Evolutionary conservation across 2,329 filamentous ascomycete genomes (phyloP).

Genomic region (Diaporthe citri): DNA sequence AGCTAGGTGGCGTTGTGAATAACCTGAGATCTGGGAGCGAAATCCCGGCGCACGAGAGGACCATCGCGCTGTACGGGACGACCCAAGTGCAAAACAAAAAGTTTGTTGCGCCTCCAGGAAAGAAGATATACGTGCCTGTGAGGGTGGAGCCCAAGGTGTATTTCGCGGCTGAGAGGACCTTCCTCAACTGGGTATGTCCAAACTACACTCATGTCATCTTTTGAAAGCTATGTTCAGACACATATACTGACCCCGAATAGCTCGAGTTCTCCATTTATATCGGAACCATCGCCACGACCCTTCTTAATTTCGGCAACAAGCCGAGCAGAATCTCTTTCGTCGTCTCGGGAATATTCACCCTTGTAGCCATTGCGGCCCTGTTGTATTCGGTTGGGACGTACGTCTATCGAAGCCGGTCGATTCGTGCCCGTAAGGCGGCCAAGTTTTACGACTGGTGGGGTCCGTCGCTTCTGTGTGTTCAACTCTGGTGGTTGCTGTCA

Average conservation of each 20-base stretch:
- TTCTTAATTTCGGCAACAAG: constrained; percentile 82
- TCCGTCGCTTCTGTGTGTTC: constrained; percentile 81
- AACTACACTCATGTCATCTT: not conserved
- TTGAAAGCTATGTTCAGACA: not conserved
- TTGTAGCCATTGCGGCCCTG: constrained; percentile 83
- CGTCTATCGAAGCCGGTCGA: constrained; percentile 87
- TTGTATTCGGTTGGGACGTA: constrained; percentile 88
- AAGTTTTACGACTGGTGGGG: constrained; percentile 93
- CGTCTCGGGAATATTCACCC: constrained; percentile 82
- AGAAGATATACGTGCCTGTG: constrained; percentile 95
- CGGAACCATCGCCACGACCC: constrained; percentile 84
- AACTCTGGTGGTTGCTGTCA: constrained; percentile 79
- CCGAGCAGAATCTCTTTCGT: constrained; percentile 71
- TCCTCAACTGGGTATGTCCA: constrained; percentile 85
- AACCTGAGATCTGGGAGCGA: constrained; percentile 68
- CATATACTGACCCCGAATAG: constrained; percentile 55
- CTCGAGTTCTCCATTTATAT: constrained; percentile 98
- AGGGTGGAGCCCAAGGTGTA: constrained; percentile 98
- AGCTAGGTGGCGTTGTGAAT: constrained; percentile 60
- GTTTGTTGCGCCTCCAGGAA: constrained; percentile 82
- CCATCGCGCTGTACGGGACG: constrained; percentile 65
- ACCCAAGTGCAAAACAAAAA: constrained; percentile 68
- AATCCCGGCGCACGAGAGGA: constrained; percentile 69
- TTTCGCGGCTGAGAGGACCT: constrained; percentile 95
- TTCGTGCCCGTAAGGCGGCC: constrained; percentile 85